phyloP scores from a whole-genome alignment of 768 basidiomycete species.

The Hirschioporus abietinus region DNA sequence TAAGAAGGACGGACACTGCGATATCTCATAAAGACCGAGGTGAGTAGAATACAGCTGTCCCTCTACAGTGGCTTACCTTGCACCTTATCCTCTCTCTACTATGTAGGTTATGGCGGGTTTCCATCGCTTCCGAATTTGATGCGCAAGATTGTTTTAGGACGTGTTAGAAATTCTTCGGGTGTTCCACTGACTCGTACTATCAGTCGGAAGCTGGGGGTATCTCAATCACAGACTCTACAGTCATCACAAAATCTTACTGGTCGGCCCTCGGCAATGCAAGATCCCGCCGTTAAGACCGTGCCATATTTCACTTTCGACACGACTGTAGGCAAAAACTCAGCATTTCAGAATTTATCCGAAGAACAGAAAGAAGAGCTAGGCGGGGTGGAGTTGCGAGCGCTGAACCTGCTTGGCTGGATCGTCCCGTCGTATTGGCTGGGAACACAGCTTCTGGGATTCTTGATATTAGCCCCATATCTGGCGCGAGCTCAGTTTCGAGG shows the following conservation, averaged over 20 bases:
- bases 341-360: constrained; percentile 28
- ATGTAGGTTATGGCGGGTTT: background rate
- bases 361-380: constrained; percentile 34
- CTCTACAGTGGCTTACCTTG: too few relatives aligned
- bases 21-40: background rate
- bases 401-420: constrained; percentile 27
- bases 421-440: constrained; percentile 25
- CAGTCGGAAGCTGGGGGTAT: background rate
- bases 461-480: background rate
- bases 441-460: background rate
- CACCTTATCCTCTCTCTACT: too few relatives aligned
- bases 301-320: constrained; percentile 32
- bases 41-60: background rate
- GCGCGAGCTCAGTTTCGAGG: background rate
- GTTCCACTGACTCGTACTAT: background rate
- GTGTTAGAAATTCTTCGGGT: background rate
- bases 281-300: constrained; percentile 12
- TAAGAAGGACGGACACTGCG: background rate
- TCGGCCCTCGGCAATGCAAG: background rate
- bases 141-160: background rate
- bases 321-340: constrained; percentile 29
- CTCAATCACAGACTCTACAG: background rate
- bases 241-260: background rate
- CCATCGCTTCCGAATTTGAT: background rate
- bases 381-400: constrained; percentile 31